Evolutionary conservation across 768 basidiomycete species (phyloP), one percentile per base, ranked within the genome.

Genomic region (Suillus variegatus): DNA sequence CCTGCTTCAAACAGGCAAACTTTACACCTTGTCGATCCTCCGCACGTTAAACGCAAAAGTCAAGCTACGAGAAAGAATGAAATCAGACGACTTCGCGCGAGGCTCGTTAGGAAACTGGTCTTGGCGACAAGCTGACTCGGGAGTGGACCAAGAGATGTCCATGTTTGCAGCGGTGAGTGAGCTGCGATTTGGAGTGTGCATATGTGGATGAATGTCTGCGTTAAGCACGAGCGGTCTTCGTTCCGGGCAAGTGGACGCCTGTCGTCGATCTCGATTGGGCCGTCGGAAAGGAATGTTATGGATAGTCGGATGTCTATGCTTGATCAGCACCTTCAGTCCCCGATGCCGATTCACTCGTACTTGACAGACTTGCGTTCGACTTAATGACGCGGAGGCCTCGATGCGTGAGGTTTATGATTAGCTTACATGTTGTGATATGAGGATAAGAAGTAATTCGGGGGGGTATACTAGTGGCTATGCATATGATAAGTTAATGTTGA

Each of bases 1-100:
- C 69, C 75, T 82, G 41, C 70, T 85, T 20, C 71, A 84, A 57
- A 82, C 83, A 4, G 84, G 84, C 44, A 86, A 86, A 69, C 76
- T 86, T 64, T 85, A 73, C 62, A 72, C 69, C 14, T 66, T 74
- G 22, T 74, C 71, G 40, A 64, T 75, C 28, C 60, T 73, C 35
- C 75, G 72, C n/a, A 74, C 69, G 9, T 63, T 76, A n/a, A 75
- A 76, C 66, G 71, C 74, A 57, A 72, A 78, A 54, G 66, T 68
- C 16, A 61, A 64, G 57, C 68, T 78, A 64, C 74, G 74, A 32
- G 67, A 65, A 41, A 68, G 68, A 12, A 78, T 85, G 69, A 74
- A 77, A 18, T 81, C 81, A 7, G 71, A 78, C 43, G 78, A 79
- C 57, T 57, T 82, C 5, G 83, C 82, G 22, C 73, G 83, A 47